Conservation (phyloP, 2,329 filamentous ascomycete genomes). For the Chrysoporthe puriensis region DNA sequence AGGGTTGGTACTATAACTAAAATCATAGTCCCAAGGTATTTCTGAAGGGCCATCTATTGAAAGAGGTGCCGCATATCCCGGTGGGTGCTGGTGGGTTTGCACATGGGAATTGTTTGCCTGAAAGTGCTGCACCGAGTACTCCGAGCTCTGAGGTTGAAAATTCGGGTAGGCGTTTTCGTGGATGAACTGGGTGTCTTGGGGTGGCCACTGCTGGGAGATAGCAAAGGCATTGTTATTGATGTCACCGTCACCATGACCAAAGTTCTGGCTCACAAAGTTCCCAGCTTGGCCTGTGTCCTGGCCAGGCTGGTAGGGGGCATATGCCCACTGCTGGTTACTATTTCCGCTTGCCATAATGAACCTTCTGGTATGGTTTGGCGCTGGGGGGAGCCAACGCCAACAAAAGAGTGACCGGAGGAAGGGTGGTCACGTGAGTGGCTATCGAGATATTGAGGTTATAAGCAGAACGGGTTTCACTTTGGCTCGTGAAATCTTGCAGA, state of each 20-base stretch:
- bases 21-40: constrained; percentile 26
- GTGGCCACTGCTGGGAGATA: constrained; percentile 27
- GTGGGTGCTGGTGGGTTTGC: constrained; percentile 24
- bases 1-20: constrained; percentile 20
- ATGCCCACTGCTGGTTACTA: constrained; percentile 28
- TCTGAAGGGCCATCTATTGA: constrained; percentile 21
- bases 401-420: background rate
- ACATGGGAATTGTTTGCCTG: constrained; percentile 13
- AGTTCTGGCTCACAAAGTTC: constrained; percentile 23
- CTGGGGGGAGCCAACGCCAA: background rate
- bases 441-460: constrained; percentile 12
- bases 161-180: constrained; percentile 14
- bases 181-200: constrained; percentile 21
- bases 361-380: background rate
- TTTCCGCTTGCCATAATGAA: constrained; percentile 25
- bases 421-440: constrained; percentile 18
- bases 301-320: constrained; percentile 24
- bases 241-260: constrained; percentile 17
- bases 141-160: constrained; percentile 23
- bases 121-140: constrained; percentile 25
- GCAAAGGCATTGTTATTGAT: constrained; percentile 21
- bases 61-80: constrained; percentile 20
- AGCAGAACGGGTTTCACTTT: background rate
- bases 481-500: constrained; percentile 3
- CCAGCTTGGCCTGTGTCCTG: constrained; percentile 23